These are phyloP conservation scores for Plasmopara muralis DNA, from an alignment of 352 stramenopile genomes.

Conservation along the genomic window DNA sequence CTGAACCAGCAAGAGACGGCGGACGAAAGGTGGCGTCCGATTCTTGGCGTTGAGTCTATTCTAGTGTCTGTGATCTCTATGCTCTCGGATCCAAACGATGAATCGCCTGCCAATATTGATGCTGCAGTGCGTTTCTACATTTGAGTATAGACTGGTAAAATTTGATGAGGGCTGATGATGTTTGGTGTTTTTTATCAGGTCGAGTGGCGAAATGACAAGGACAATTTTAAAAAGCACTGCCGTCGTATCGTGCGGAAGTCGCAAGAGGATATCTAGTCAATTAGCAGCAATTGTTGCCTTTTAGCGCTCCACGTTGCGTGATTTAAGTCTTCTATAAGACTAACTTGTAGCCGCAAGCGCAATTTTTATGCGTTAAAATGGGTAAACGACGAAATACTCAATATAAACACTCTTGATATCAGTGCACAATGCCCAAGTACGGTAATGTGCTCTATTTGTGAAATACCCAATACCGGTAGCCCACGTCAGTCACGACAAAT, in stretches of 20 bases:
- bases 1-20: constrained; percentile 97
- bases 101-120: constrained; percentile 99
- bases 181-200: constrained; percentile 38
- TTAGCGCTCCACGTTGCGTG: no score
- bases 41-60: constrained; percentile 95
- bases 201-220: constrained; percentile 88
- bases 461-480: no score
- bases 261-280: constrained; percentile 87
- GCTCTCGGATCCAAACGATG: constrained; percentile 99
- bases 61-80: constrained; percentile 98
- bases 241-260: constrained; percentile 88
- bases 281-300: not conserved
- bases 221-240: constrained; percentile 91
- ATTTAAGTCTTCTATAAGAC: no score
- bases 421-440: not conserved
- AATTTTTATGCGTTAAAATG: no score
- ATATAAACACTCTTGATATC: not conserved
- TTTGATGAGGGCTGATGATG: constrained; percentile 1
- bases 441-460: no score
- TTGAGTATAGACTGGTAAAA: not conserved
- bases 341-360: no score
- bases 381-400: not conserved
- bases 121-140: constrained; percentile 82
- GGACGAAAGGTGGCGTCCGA: constrained; percentile 97
- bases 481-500: constrained; percentile 2